A percentile compares a stretch with the other conserved stretches of the same genome.
Evolutionary conservation across 371 early-diverging fungal genomes (phyloP).

Genomic region (Mortierella polycephala): DNA sequence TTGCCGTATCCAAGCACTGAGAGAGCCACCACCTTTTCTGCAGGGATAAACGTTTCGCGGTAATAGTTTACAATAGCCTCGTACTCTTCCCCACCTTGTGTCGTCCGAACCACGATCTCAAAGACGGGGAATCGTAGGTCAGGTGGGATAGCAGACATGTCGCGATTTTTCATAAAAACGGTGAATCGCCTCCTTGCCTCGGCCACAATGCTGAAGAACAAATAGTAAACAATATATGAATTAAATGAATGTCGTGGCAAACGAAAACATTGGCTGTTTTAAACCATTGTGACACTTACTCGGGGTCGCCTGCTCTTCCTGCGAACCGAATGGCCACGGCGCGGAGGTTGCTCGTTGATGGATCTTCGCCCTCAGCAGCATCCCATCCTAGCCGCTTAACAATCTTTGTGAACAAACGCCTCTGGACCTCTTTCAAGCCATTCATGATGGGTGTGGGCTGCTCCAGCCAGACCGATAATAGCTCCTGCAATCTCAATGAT

Average conservation of each 20-base stretch:
- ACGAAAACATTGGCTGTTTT: no score
- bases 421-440: constrained; percentile 58
- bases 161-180: constrained; percentile 61
- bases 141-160: constrained; percentile 77
- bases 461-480: constrained; percentile 63
- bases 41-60: constrained; percentile 67
- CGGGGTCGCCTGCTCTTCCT: constrained; percentile 58
- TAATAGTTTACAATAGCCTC: constrained; percentile 81
- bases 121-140: constrained; percentile 88
- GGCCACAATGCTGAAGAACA: constrained; percentile 47
- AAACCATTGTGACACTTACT: no score
- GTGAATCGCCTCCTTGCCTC: constrained; percentile 73
- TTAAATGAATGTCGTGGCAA: no score
- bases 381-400: constrained; percentile 71
- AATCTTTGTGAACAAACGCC: constrained; percentile 63
- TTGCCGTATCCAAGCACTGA: constrained; percentile 78
- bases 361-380: constrained; percentile 58
- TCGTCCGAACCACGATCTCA: constrained; percentile 75
- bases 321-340: constrained; percentile 61
- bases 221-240: no score
- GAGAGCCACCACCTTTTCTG: constrained; percentile 83
- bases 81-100: constrained; percentile 76
- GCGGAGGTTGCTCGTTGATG: constrained; percentile 56
- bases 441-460: constrained; percentile 59
- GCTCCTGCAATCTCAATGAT: constrained; percentile 52